Evolutionary conservation across 768 basidiomycete genomes (phyloP), one percentile per base, ranked within the genome.

Genomic region (Mycena rebaudengoi): DNA sequence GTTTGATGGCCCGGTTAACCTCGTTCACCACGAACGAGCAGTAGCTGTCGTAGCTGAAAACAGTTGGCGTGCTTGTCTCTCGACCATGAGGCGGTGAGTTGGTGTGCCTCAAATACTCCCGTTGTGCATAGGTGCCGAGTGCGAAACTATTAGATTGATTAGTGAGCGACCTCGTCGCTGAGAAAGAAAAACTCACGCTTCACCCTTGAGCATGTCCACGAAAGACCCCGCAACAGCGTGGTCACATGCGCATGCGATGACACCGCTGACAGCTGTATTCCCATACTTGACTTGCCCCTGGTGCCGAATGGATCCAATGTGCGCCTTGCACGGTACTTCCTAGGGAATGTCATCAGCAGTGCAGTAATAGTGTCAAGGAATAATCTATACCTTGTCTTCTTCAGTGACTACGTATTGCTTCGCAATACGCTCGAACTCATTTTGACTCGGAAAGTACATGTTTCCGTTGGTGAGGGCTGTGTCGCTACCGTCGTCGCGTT

Each of bases 201-300:
- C 55, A 37, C 41, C 41, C 10, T 29, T 33, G 11, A 45, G 55
- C 55, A 57, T 57, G 55, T 57, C 55, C 8, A 57, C 23, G 16
- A 57, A 30, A 4, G 55, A 35, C 28, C 41, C 43, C 10, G 46
- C 23, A 23, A 57, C 43, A 30, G 55, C 55, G n/a, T 55, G 53
- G n/a, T 55, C 53, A 18, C 53, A 55, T 13, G 53, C 53, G 53
- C 53, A 41, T 2, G 21, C 53, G 2, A 55, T 28, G 23, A 55
- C 53, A 7, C 53, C 53, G 18, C 53, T 55, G 40, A 55, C 37
- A 13, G 53, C 53, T 11, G 26, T 43, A 25, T 55, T 55, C 37
- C 53, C 53, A 21, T 55, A 55, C 35, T 55, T 55, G 3, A 40
- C 7, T 3, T 20, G 35, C 10, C 53, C 53, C 23, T 55, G 53